Evolutionary conservation across 1,284 basidiomycete genomes (phyloP).

Genomic region (Sporisorium sorghi): DNA sequence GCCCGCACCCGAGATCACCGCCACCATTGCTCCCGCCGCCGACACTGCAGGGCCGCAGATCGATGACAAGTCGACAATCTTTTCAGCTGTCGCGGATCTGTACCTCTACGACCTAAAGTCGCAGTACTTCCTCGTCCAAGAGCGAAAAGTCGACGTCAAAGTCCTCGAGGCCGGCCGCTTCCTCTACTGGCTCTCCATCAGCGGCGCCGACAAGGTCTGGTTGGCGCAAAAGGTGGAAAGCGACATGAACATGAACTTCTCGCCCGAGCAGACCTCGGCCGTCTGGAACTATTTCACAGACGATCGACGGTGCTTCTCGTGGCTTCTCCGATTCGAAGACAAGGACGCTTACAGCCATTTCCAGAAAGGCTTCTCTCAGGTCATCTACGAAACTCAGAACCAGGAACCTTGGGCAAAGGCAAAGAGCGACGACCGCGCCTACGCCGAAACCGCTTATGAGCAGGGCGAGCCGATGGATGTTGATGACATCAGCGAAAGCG

Average conservation of each 20-base stretch:
- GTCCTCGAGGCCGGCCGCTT: constrained; percentile 75
- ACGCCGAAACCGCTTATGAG: constrained; percentile 75
- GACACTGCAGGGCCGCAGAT: constrained; percentile 38
- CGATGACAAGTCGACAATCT: constrained; percentile 29
- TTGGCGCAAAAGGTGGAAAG: constrained; percentile 77
- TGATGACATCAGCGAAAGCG: constrained; percentile 58
- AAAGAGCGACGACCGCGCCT: constrained; percentile 74
- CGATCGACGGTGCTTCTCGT: constrained; percentile 77
- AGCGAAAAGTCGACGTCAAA: constrained; percentile 76
- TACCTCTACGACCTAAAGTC: constrained; percentile 80
- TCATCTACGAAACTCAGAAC: constrained; percentile 86
- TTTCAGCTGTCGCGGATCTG: constrained; percentile 71
- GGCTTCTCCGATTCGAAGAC: constrained; percentile 81
- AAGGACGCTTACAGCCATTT: constrained; percentile 77
- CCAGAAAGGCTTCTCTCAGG: constrained; percentile 78
- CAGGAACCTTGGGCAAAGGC: constrained; percentile 79
- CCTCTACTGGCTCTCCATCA: constrained; percentile 74
- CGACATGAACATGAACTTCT: constrained; percentile 68
- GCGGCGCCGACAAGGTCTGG: constrained; percentile 73
- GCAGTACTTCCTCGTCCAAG: constrained; percentile 80
- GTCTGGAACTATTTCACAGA: constrained; percentile 82
- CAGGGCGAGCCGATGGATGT: constrained; percentile 83
- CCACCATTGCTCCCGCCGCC: constrained; percentile 37
- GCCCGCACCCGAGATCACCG: constrained; percentile 8
- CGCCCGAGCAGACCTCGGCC: constrained; percentile 73